A percentile compares a stretch with the other conserved stretches of the same genome.
These are phyloP conservation scores for Peronospora destructor DNA, from an alignment of 352 stramenopile genomes.

Conservation along the genomic window DNA sequence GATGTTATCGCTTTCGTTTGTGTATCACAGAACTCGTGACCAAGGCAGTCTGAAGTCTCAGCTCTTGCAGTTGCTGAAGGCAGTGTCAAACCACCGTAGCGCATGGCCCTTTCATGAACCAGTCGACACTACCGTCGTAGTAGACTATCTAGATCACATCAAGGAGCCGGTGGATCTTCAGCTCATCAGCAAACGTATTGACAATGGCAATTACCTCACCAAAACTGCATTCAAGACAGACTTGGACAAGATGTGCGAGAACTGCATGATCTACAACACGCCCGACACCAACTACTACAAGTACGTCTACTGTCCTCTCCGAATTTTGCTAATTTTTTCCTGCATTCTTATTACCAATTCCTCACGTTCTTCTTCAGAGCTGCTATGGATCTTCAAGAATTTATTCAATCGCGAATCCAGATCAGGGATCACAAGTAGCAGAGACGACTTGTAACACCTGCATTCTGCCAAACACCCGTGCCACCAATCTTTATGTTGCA, in stretches of 20 bases:
- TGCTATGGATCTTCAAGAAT: slow-evolving; percentile 69
- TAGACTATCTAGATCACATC: slow-evolving; percentile 96
- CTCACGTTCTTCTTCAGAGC: slow-evolving; percentile 34
- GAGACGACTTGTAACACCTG: background rate
- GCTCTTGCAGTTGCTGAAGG: slow-evolving; percentile 82
- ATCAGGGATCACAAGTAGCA: slow-evolving; percentile 33
- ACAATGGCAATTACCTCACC: slow-evolving; percentile 83
- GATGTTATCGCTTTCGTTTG: background rate
- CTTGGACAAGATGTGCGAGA: slow-evolving; percentile 94
- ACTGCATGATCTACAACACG: slow-evolving; percentile 97
- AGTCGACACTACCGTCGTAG: slow-evolving; percentile 91
- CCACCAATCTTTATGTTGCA: background rate
- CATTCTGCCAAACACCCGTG: background rate
- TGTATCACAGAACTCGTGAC: slow-evolving; percentile 50
- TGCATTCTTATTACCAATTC: background rate
- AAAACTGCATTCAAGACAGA: slow-evolving; percentile 91
- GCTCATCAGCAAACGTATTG: slow-evolving; percentile 78
- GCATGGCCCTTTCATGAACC: slow-evolving; percentile 97
- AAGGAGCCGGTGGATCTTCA: slow-evolving; percentile 91
- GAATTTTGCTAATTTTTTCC: background rate
- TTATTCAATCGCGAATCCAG: slow-evolving; percentile 63
- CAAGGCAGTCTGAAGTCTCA: slow-evolving; percentile 79
- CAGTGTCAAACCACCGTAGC: slow-evolving; percentile 91
- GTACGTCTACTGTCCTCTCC: slow-evolving; percentile 39
- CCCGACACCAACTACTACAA: slow-evolving; percentile 94